Base-by-base conservation (phyloP, 805 yeast genomes). In the Myxozyma neotropica region DNA sequence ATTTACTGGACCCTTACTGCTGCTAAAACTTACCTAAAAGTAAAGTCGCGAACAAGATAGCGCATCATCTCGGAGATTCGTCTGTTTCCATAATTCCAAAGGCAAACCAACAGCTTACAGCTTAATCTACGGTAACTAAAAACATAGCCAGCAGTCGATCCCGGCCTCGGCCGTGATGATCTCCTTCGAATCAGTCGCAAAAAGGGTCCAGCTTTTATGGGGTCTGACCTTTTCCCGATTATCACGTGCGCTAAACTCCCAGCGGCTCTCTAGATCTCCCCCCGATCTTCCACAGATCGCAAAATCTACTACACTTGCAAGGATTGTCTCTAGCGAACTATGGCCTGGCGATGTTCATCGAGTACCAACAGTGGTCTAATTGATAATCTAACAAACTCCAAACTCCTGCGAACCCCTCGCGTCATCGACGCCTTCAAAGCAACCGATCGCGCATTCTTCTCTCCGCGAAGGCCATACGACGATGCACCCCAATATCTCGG, bases 401-500 rank as follows among this genome's bases (percentile, higher is more conserved):
- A 35, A n/a, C 45, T 58, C 19, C 52, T 58, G n/a, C 4, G 38
- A 31, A 46, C 59, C 4, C 50, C 58, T 4, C 65, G 63, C 36
- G 52, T 58, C 19, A 44, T 39, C 39, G 51, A 31, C 17, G 65
- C 65, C 5, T 46, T 61, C 52, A 27, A 36, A 19, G 54, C 58
- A n/a, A 66, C 57, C 31, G 66, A 63, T 27, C 61, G 66, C 19
- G 66, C 52, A 23, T 39, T 29, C 23, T 63, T 40, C 45, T 39
- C 57, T 3, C 67, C 67, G 17, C 45, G 43, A 29, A 17, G 40
- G 12, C 64, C 67, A 7, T 64, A 64, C 54, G 59, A 42, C 8
- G 67, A 64, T 42, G 56, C 61, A 5, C 67, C 67, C 3, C 66
- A 63, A 39, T 19, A 33, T 12, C 61, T 64, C 15, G 68, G 68